Conservation (phyloP, 768 basidiomycete genomes). For the Cystoderma amianthinum region DNA sequence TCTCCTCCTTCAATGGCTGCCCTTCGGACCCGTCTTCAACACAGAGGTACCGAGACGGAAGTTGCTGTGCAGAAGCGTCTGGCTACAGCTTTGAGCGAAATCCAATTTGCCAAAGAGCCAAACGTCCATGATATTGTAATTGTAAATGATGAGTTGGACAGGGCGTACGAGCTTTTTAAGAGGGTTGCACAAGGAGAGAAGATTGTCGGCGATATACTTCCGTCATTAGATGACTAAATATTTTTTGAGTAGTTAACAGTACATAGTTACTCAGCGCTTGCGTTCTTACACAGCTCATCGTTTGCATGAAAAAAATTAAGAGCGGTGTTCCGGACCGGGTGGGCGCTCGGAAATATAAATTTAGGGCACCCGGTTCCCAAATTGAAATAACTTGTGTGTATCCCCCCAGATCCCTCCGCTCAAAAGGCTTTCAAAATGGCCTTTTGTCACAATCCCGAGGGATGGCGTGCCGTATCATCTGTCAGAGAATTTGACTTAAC, state of each 20-base stretch:
- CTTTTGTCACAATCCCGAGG: slow-evolving; percentile 50
- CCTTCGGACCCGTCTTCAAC: slow-evolving; percentile 63
- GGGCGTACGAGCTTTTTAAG: slow-evolving; percentile 75
- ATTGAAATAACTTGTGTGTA: too few species aligned
- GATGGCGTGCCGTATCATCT: slow-evolving; percentile 57
- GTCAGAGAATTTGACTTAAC: slow-evolving; percentile 69
- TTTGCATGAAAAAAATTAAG: too few species aligned
- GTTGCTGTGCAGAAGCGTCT: slow-evolving; percentile 69
- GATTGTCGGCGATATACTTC: slow-evolving; percentile 56
- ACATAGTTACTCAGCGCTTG: too few species aligned
- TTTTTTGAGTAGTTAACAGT: too few species aligned
- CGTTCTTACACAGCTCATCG: too few species aligned
- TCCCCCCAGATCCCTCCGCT: too few species aligned
- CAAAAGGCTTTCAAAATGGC: too few species aligned
- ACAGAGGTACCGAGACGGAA: slow-evolving; percentile 81
- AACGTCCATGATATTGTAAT: slow-evolving; percentile 76
- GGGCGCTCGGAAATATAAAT: too few species aligned
- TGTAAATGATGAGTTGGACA: slow-evolving; percentile 85
- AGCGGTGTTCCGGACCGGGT: too few species aligned
- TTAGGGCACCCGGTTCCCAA: too few species aligned
- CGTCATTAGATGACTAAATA: slow-evolving; percentile 55
- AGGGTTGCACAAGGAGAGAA: slow-evolving; percentile 67
- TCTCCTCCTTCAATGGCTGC: slow-evolving; percentile 76
- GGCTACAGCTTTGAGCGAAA: slow-evolving; percentile 69
- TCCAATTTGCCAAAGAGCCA: slow-evolving; percentile 75